phyloP scores from a whole-genome alignment of 2,329 filamentous ascomycete species.

The Paramyrothecium sp. region DNA sequence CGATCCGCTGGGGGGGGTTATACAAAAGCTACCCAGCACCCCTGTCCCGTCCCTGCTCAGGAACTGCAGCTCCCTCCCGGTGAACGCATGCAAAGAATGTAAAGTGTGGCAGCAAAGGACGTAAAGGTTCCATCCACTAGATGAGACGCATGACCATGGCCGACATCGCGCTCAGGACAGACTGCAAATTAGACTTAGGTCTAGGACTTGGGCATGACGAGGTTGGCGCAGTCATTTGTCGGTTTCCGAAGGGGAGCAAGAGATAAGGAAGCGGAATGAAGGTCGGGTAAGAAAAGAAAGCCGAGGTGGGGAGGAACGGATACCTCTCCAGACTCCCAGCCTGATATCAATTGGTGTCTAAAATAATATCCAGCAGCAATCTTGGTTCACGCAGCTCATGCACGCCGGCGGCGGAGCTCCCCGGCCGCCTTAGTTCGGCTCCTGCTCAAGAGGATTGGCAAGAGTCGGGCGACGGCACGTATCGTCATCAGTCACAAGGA shows the following conservation, averaged over 20 bases:
- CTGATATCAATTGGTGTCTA: not conserved
- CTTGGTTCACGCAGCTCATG: not conserved
- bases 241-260: not conserved
- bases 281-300: constrained; percentile 11
- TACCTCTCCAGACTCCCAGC: too few species aligned
- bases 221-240: constrained; percentile 1
- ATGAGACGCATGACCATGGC: not conserved
- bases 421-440: not conserved
- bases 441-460: not conserved
- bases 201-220: not conserved
- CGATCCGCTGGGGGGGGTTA: not conserved
- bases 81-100: not conserved
- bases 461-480: not conserved
- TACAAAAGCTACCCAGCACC: not conserved
- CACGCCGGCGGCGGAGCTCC: not conserved
- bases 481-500: not conserved
- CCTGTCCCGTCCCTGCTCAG: not conserved
- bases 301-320: too few species aligned
- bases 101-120: not conserved
- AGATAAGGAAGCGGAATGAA: constrained; percentile 5
- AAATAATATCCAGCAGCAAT: not conserved
- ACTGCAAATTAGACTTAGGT: not conserved
- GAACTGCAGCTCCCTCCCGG: not conserved
- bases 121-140: not conserved
- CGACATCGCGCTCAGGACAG: not conserved